These are phyloP conservation scores for Balamuthia mandrillaris DNA, from an alignment of 208 protist genomes.

Conservation along the genomic window DNA sequence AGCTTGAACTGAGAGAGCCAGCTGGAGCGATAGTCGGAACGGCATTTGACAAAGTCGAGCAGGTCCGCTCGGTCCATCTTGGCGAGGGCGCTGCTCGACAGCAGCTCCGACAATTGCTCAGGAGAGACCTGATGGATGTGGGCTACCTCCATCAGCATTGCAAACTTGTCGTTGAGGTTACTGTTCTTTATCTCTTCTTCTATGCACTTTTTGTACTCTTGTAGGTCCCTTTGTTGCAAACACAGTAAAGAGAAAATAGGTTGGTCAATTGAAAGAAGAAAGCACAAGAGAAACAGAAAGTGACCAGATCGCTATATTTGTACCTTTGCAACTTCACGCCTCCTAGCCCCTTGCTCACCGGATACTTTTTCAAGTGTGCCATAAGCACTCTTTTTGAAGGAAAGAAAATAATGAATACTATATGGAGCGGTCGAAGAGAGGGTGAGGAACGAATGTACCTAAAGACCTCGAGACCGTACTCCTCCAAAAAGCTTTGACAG, in stretches of 20 bases:
- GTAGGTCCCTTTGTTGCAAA: not conserved
- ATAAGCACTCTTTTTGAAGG: not conserved
- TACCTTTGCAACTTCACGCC: slow-evolving; percentile 26
- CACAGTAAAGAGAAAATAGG: not conserved
- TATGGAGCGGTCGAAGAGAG: too few species aligned
- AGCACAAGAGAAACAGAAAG: not conserved
- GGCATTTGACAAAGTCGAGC: slow-evolving; percentile 3
- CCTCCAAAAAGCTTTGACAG: too few species aligned
- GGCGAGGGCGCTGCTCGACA: not conserved
- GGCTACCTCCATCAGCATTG: not conserved
- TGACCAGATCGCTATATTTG: not conserved
- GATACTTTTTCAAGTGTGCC: not conserved
- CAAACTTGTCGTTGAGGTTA: not conserved
- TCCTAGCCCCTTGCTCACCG: slow-evolving; percentile 2
- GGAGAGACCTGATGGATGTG: not conserved
- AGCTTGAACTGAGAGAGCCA: slow-evolving; percentile 10
- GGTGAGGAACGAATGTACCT: too few species aligned
- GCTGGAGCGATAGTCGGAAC: not conserved
- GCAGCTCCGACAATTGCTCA: not conserved
- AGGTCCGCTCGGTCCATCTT: not conserved
- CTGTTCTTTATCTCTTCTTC: not conserved
- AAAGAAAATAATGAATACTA: not conserved
- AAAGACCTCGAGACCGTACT: too few species aligned
- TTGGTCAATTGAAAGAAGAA: not conserved
- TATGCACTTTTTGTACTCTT: slow-evolving; percentile 12